Percentiles rank a stretch among this genome's conserved stretches.
Evolutionary conservation across 352 stramenopile genomes (phyloP).

Genomic region (Chrysophaeum taylorii): DNA sequence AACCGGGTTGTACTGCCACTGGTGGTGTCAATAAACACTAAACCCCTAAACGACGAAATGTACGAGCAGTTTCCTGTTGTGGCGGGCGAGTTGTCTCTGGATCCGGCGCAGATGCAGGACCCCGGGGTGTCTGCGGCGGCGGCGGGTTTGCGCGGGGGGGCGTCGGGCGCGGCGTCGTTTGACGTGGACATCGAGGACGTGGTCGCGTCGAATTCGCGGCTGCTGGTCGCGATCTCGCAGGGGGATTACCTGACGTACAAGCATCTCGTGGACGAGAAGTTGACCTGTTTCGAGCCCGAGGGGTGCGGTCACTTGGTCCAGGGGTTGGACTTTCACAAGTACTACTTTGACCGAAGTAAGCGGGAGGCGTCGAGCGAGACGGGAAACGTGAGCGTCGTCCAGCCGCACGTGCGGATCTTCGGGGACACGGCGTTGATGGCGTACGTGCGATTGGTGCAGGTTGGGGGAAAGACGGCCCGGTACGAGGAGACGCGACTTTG

Average conservation of each 20-base stretch:
- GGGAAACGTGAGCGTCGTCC: conserved; percentile 24
- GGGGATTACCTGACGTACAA: conserved; percentile 31
- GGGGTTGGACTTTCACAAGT: conserved; percentile 37
- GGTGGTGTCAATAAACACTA: too few relatives aligned
- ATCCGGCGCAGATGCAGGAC: too few relatives aligned
- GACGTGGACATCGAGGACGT: background rate
- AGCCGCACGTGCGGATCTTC: conserved; percentile 27
- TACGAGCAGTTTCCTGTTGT: too few relatives aligned
- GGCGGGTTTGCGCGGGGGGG: too few relatives aligned
- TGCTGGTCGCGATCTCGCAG: conserved; percentile 31
- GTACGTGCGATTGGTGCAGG: conserved; percentile 32
- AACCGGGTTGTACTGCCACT: too few relatives aligned
- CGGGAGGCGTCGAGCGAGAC: background rate
- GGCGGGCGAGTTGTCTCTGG: too few relatives aligned
- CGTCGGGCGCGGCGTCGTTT: too few relatives aligned
- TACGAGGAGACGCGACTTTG: conserved; percentile 32
- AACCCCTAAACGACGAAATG: too few relatives aligned
- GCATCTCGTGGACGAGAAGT: conserved; percentile 14
- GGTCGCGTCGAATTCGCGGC: background rate
- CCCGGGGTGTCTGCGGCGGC: too few relatives aligned
- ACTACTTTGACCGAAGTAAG: conserved; percentile 43
- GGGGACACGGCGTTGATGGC: conserved; percentile 26
- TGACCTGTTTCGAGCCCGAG: conserved; percentile 41
- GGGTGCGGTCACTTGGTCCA: conserved; percentile 28
- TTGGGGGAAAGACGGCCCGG: conserved; percentile 10